Evolutionary conservation across 306 rosid genomes (phyloP).

Genomic region (Sesbania bispinosa): DNA sequence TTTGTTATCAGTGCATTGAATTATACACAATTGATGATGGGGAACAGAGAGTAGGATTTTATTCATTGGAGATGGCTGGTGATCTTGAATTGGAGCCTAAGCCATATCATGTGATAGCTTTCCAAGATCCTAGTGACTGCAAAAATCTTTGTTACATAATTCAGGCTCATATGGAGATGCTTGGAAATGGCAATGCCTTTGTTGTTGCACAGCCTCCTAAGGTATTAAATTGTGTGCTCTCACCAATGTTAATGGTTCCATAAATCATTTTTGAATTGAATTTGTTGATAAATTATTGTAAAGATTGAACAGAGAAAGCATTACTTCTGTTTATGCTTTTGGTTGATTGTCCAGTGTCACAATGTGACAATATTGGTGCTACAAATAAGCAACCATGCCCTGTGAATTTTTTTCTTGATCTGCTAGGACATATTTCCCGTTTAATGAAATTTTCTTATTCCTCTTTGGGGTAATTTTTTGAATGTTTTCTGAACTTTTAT

Average conservation of each 20-base stretch:
- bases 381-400: background rate
- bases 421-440: background rate
- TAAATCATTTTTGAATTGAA: background rate
- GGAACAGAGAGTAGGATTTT: conserved; percentile 74
- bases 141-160: conserved; percentile 83
- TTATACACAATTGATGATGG: conserved; percentile 64
- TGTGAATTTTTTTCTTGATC: background rate
- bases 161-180: conserved; percentile 88
- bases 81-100: conserved; percentile 96
- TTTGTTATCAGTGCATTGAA: conserved; percentile 79
- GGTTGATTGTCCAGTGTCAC: background rate
- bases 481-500: conserved; percentile 18
- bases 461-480: background rate
- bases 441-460: background rate
- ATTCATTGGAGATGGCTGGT: conserved; percentile 92
- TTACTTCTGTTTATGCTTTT: conserved; percentile 11
- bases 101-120: conserved; percentile 86
- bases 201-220: conserved; percentile 89
- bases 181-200: conserved; percentile 77
- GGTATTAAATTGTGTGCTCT: conserved; percentile 37
- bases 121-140: conserved; percentile 79
- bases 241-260: background rate
- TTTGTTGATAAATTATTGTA: conserved; percentile 9
- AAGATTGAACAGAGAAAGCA: background rate
- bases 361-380: background rate